Evolutionary conservation across 2,329 filamentous ascomycete genomes (phyloP), one percentile per base, ranked within the genome.

Genomic region (Alternaria gaisen): DNA sequence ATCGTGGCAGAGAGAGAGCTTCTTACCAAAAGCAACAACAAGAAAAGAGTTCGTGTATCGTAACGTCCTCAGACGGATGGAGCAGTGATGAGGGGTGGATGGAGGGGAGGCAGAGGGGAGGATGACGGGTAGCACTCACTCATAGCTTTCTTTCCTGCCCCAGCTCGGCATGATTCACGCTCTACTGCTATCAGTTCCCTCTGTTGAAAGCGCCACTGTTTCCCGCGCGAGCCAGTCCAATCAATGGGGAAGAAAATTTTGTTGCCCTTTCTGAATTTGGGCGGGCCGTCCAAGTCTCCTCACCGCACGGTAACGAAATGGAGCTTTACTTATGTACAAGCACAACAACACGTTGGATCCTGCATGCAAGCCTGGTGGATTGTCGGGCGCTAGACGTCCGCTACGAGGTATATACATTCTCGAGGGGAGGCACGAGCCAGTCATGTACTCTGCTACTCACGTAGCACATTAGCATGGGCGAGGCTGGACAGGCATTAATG

Each of bases 61-160:
- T 48, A 30, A 50, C 16, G 50, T 43, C 47, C 47, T 34, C 40
- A n/a, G 38, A 52, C 41, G 14, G 22, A 43, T 30, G 34, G 36
- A 53, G 60, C 32, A 56, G 56, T 59, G 64, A 42, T 52, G 59
- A 54, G 57, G 44, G 50, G 50, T 41, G 22, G 54, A 53, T 42
- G 40, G 40, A 30, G 44, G 47, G 50, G 53, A 60, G 36, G 58
- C 38, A 53, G 53, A 43, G 54, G 57, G 54, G 54, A 57, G 61
- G 52, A 61, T 56, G 60, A 54, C 24, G 53, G 53, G 63, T 61
- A 65, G 53, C 56, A 68, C 76, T 78, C 70, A 79, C 77, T 79
- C 76, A 69, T 77, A 77, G 76, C 76, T 79, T 66, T 73, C 71
- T 59, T 75, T 76, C 66, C 74, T 74, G 62, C 74, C 74, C 76